Evolutionary conservation across 768 basidiomycete species (phyloP).

Genomic region (Kwoniella bestiolae): DNA sequence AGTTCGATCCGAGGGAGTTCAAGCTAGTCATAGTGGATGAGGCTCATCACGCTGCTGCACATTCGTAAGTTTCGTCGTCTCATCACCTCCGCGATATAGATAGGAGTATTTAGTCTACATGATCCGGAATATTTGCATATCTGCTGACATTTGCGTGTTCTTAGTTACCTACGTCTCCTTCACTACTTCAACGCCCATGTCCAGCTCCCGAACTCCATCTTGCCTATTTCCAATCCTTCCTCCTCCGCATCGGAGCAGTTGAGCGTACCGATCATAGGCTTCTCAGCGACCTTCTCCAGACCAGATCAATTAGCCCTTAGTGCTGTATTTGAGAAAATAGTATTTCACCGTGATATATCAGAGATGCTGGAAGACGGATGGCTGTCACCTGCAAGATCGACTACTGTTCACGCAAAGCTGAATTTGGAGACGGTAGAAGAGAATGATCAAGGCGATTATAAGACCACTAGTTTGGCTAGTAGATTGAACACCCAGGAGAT

Average conservation of each 20-base stretch:
- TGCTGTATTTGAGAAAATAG: slow-evolving; percentile 85
- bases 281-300: slow-evolving; percentile 91
- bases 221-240: slow-evolving; percentile 55
- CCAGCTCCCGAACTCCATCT: slow-evolving; percentile 50
- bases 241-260: slow-evolving; percentile 7
- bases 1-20: slow-evolving; percentile 70
- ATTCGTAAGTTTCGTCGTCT: slow-evolving; percentile 66
- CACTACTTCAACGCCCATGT: slow-evolving; percentile 73
- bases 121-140: too few species aligned
- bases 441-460: slow-evolving; percentile 76
- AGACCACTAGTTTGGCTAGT: slow-evolving; percentile 72
- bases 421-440: slow-evolving; percentile 71
- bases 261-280: slow-evolving; percentile 80
- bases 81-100: too few species aligned
- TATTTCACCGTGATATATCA: slow-evolving; percentile 87
- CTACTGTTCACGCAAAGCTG: slow-evolving; percentile 75
- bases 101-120: too few species aligned
- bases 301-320: slow-evolving; percentile 89
- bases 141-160: neutral
- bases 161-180: slow-evolving; percentile 79
- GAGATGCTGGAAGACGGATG: slow-evolving; percentile 92
- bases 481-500: slow-evolving; percentile 79
- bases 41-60: slow-evolving; percentile 92
- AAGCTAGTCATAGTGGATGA: slow-evolving; percentile 88
- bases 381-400: slow-evolving; percentile 86